These are phyloP conservation scores for Podila verticillata DNA, from an alignment of 192 early-diverging fungal species.

Conservation along the genomic window DNA sequence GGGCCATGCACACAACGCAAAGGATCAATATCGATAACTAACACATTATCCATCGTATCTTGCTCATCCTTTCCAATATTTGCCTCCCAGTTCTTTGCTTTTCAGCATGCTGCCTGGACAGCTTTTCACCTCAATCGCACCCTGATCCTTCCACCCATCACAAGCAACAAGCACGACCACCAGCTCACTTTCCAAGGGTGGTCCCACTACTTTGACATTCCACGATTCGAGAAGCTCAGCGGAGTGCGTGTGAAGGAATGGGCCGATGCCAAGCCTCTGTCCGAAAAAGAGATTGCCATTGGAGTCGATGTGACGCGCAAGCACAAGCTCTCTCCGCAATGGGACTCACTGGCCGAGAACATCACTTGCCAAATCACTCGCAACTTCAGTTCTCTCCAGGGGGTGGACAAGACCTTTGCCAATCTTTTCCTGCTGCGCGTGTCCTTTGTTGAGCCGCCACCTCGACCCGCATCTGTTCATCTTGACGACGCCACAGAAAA, in stretches of 20 bases:
- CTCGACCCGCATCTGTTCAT: not conserved
- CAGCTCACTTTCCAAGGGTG: not conserved
- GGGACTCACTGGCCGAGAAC: not conserved
- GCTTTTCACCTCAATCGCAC: not conserved
- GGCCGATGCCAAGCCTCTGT: not conserved
- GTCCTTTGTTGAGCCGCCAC: not conserved
- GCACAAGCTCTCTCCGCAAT: not conserved
- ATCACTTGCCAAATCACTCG: not conserved
- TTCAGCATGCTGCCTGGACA: not conserved
- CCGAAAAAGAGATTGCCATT: not conserved
- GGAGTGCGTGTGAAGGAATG: not conserved
- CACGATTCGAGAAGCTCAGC: not conserved
- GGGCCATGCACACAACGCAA: too few relatives aligned
- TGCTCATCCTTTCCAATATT: too few relatives aligned
- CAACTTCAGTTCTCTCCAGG: not conserved
- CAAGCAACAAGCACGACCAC: not conserved
- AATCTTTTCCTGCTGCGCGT: not conserved
- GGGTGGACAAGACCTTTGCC: not conserved
- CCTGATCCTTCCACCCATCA: not conserved
- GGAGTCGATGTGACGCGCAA: not conserved
- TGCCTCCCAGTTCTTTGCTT: not conserved
- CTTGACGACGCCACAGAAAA: not conserved
- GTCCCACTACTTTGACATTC: slow-evolving; percentile 1
- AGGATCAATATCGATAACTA: too few relatives aligned
- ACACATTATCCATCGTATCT: too few relatives aligned